Evolutionary conservation across 2,329 filamentous ascomycete species (phyloP).

Genomic region (Harringtonia lauricola): DNA sequence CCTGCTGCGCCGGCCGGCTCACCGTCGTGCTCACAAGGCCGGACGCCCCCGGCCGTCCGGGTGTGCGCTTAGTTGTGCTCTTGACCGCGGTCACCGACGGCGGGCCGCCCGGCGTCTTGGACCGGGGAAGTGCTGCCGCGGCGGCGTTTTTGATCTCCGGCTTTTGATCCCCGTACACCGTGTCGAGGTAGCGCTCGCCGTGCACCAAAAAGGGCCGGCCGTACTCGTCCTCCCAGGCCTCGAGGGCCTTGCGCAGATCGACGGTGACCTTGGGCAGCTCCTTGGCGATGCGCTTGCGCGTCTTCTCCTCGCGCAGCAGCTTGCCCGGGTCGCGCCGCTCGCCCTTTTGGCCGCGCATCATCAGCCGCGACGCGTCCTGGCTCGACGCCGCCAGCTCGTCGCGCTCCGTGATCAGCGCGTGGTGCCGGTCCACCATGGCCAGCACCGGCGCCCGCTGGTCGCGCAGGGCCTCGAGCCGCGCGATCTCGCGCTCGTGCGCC

Average conservation of each 20-base stretch:
- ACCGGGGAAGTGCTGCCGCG: slow-evolving; percentile 43
- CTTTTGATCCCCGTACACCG: slow-evolving; percentile 49
- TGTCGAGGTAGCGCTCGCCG: slow-evolving; percentile 81
- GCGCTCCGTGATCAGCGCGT: slow-evolving; percentile 70
- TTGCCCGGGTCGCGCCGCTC: slow-evolving; percentile 92
- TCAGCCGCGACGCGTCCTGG: slow-evolving; percentile 86
- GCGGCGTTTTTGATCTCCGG: slow-evolving; percentile 19
- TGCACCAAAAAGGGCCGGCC: slow-evolving; percentile 88
- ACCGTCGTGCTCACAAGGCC: not conserved
- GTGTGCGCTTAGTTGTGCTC: slow-evolving; percentile 8
- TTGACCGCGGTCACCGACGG: slow-evolving; percentile 25
- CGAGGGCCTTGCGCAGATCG: slow-evolving; percentile 73
- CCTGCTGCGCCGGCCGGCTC: slow-evolving; percentile 20
- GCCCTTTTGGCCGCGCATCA: slow-evolving; percentile 84
- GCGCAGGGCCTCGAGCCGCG: slow-evolving; percentile 65
- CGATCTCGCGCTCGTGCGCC: slow-evolving; percentile 87
- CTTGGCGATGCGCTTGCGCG: slow-evolving; percentile 94
- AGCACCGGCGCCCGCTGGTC: slow-evolving; percentile 83
- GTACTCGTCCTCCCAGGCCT: slow-evolving; percentile 87
- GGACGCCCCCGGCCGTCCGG: slow-evolving; percentile 2
- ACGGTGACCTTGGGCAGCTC: slow-evolving; percentile 84
- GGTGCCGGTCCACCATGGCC: slow-evolving; percentile 72
- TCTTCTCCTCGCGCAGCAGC: slow-evolving; percentile 91
- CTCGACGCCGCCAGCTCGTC: slow-evolving; percentile 82
- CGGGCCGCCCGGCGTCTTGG: slow-evolving; percentile 61